Evolutionary conservation across 257 asterid genomes (phyloP).

Genomic region (Marsdenia floribunda): DNA sequence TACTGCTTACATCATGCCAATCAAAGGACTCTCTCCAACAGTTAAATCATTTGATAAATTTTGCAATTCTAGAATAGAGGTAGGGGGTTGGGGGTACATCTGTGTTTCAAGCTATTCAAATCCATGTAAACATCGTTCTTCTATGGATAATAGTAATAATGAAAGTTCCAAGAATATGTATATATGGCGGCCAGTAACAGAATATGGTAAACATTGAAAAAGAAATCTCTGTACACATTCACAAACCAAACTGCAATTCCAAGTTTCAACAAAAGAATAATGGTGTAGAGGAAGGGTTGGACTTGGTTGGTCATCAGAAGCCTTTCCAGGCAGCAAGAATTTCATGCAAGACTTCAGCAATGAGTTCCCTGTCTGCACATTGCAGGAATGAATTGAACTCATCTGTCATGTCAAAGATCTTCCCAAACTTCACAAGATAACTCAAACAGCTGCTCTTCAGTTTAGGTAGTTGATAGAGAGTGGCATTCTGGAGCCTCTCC

Average conservation of each 20-base stretch:
- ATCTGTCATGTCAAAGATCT: conserved; percentile 65
- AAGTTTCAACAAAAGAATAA: conserved; percentile 14
- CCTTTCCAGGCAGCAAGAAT: conserved; percentile 87
- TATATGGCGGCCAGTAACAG: conserved; percentile 11
- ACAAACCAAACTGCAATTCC: conserved; percentile 10
- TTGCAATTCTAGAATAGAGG: no score
- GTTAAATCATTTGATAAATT: neutral
- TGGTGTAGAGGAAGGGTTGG: neutral
- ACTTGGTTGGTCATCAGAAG: conserved; percentile 38
- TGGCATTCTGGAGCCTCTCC: conserved; percentile 81
- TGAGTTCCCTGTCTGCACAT: conserved; percentile 68
- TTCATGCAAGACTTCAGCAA: conserved; percentile 61
- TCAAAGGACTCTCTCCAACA: neutral
- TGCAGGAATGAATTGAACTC: conserved; percentile 59
- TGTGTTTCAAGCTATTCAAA: neutral
- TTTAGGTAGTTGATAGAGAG: conserved; percentile 59
- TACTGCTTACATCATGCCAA: neutral
- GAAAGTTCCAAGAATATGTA: conserved; percentile 1
- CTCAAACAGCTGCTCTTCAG: conserved; percentile 68
- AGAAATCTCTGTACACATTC: conserved; percentile 19
- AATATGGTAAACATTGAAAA: neutral
- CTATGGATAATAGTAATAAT: neutral
- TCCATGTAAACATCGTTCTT: neutral
- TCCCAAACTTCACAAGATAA: conserved; percentile 84
- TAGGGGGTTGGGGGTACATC: neutral